phyloP scores from a whole-genome alignment of 176 grass and related monocot species.

The Panicum miliaceum region DNA sequence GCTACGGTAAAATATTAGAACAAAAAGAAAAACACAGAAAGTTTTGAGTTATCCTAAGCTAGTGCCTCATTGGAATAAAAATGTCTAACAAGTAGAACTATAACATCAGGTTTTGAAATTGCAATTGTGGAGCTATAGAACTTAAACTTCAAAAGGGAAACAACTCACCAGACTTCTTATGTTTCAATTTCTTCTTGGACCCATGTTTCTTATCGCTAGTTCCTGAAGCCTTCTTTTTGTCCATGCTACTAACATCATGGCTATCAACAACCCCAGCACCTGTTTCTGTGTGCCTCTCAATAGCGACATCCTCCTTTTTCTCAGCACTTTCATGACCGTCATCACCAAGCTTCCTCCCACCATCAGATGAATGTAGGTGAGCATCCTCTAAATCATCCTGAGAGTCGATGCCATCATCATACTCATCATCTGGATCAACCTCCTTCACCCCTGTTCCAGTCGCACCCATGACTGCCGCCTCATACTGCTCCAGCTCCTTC shows the following conservation, averaged over 20 bases:
- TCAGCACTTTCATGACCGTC: conserved; percentile 13
- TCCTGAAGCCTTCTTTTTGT: conserved; percentile 53
- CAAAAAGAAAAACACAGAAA: conserved; percentile 2
- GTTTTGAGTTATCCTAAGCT: conserved; percentile 12
- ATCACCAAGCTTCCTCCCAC: conserved; percentile 50
- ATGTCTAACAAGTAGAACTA: not conserved
- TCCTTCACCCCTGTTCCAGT: conserved; percentile 41
- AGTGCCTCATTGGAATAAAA: not conserved
- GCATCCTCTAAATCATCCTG: conserved; percentile 59
- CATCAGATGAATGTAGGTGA: conserved; percentile 38
- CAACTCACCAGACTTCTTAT: conserved; percentile 74
- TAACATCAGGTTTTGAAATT: not conserved
- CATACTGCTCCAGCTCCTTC: conserved; percentile 76
- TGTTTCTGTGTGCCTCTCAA: conserved; percentile 39
- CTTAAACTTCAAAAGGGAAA: conserved; percentile 4
- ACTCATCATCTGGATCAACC: conserved; percentile 87
- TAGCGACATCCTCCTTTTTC: conserved; percentile 31
- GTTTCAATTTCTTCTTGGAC: conserved; percentile 79
- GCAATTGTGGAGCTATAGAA: not conserved
- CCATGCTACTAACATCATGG: not conserved
- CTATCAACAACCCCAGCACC: conserved; percentile 17
- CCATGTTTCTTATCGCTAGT: conserved; percentile 70
- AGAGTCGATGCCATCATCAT: conserved; percentile 79
- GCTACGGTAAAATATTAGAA: not conserved
- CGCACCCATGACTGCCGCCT: conserved; percentile 53